Evolutionary conservation across 257 asterid species (phyloP).

Genomic region (Cynanchum wilfordii): DNA sequence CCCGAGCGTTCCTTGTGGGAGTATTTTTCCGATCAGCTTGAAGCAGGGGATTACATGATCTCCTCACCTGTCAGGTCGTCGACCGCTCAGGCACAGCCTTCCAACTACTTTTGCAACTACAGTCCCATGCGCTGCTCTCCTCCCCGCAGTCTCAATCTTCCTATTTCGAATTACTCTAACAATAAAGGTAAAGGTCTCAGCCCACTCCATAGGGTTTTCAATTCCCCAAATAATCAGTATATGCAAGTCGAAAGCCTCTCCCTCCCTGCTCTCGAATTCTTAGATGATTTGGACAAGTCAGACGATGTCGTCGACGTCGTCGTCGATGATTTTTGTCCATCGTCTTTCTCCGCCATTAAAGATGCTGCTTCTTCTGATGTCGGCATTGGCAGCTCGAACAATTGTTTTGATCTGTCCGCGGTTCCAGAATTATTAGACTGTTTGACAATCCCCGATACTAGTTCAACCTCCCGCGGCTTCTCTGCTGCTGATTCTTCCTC

Average conservation of each 20-base stretch:
- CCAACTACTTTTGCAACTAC: slow-evolving; percentile 22
- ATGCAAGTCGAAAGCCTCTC: slow-evolving; percentile 57
- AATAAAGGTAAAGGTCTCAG: slow-evolving; percentile 58
- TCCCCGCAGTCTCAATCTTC: slow-evolving; percentile 40
- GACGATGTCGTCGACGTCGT: slow-evolving; percentile 3
- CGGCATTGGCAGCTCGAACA: slow-evolving; percentile 24
- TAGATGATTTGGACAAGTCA: slow-evolving; percentile 39
- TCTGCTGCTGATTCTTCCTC: slow-evolving; percentile 14
- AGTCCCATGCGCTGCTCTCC: slow-evolving; percentile 43
- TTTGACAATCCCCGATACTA: slow-evolving; percentile 38
- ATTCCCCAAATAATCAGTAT: slow-evolving; percentile 58
- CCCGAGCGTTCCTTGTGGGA: slow-evolving; percentile 70
- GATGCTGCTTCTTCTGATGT: slow-evolving; percentile 18
- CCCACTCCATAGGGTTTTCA: slow-evolving; percentile 64
- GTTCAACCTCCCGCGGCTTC: slow-evolving; percentile 23
- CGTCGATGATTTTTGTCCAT: slow-evolving; percentile 19
- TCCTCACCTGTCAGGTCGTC: slow-evolving; percentile 58
- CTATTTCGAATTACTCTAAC: slow-evolving; percentile 26
- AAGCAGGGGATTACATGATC: slow-evolving; percentile 60
- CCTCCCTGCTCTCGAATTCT: slow-evolving; percentile 55
- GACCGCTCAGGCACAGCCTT: slow-evolving; percentile 14
- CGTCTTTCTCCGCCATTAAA: slow-evolving; percentile 30
- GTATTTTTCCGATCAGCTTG: slow-evolving; percentile 53
- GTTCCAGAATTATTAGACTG: slow-evolving; percentile 57
- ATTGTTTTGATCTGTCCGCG: slow-evolving; percentile 32